Base-by-base conservation (phyloP, 495 filamentous ascomycete species). In the Talaromyces wortmannii region DNA sequence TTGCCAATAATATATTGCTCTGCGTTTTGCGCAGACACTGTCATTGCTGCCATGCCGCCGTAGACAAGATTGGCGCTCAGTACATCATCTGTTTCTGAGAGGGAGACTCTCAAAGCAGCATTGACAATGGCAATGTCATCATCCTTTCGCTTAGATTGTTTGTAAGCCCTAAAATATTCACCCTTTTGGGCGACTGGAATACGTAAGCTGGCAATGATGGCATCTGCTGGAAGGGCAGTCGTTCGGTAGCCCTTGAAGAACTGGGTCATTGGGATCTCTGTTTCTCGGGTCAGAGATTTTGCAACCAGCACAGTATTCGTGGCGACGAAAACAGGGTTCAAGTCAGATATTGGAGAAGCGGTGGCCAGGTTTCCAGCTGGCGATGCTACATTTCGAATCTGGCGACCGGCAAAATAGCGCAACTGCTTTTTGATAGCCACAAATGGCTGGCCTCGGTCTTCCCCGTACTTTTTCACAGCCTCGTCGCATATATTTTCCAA, bases 61-160 rank as follows among this genome's bases (percentile, higher is more conserved):
- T 95, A 97, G 0, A 92, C 86, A 17, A 97, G 79, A 57, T 86
- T 87, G 36, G 79, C 83, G 58, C 80, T 83, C 45, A 83, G 77
- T 7, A 96, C 89, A 10, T 80, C 66, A 40, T 91, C 78, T 4
- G 71, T 70, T 0, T 85, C 78, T 32, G 81, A 79, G 3, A 97
- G 70, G 3, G 76, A 77, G 6, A 96, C 77, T 45, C 88, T 83
- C 40, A 97, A 67, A 5, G 90, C 87, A 7, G 87, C 82, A 55
- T 92, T 97, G 43, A 96, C 92, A 55, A 97, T 96, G 8, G 92
- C 92, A 65, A 96, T 96, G 71, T 97, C 92, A 67, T 96, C 92
- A 63, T 97, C 92, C 61, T 96, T 96, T 50, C 92, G 76, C 76
- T 97, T 97, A 0, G 92, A 83, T 63, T 97, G 92, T 68, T 97